phyloP scores from a whole-genome alignment of 495 filamentous ascomycete genomes.

The Hyaloscypha hepaticicola region DNA sequence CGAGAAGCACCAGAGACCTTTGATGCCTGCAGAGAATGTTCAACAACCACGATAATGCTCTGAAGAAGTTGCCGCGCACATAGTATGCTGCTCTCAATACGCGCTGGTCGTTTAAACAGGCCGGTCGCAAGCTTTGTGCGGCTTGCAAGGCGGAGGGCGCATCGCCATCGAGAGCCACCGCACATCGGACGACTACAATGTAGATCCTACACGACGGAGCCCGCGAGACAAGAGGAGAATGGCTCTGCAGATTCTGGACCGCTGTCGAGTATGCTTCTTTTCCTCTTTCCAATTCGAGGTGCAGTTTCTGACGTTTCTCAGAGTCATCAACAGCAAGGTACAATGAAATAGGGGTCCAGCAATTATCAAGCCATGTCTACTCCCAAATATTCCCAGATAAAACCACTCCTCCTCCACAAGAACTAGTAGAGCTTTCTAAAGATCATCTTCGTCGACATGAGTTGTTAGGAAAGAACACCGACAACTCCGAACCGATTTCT shows the following conservation, averaged over 20 bases:
- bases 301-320: conserved; percentile 10
- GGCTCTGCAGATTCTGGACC: conserved; percentile 5
- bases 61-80: conserved; percentile 10
- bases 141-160: conserved; percentile 31
- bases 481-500: conserved; percentile 68
- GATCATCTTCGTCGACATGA: conserved; percentile 86
- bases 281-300: neutral
- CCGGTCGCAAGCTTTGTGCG: conserved; percentile 28
- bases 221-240: neutral
- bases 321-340: conserved; percentile 52
- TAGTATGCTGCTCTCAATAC: conserved; percentile 32
- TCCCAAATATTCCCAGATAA: conserved; percentile 74
- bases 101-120: conserved; percentile 29
- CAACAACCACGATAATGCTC: conserved; percentile 18
- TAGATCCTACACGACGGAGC: conserved; percentile 27
- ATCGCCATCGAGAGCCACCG: conserved; percentile 19
- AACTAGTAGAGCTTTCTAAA: conserved; percentile 74
- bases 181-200: conserved; percentile 16
- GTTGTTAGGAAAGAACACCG: conserved; percentile 85
- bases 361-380: conserved; percentile 79
- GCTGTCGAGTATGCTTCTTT: conserved; percentile 36
- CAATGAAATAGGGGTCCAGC: conserved; percentile 94
- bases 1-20: neutral
- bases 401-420: conserved; percentile 55
- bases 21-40: neutral